A percentile compares a stretch with the other conserved stretches of the same genome.
Evolutionary conservation across 176 grass and related monocot species (phyloP).

Genomic region (Oryza punctata): DNA sequence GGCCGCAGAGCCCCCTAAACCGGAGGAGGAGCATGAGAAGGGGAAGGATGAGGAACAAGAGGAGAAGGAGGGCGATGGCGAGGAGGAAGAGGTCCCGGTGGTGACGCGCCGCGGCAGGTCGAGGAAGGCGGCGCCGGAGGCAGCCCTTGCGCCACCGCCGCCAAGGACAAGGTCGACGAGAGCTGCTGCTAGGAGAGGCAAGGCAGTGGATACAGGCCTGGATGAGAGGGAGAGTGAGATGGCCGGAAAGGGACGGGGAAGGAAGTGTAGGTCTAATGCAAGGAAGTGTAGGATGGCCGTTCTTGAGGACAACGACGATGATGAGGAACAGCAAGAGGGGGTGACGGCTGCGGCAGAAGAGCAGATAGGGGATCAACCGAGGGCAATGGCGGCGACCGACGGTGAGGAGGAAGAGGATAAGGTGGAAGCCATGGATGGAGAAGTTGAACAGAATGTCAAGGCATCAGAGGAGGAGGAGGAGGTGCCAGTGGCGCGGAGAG

Average conservation of each 20-base stretch:
- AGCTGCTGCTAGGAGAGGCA: slow-evolving; percentile 15
- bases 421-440: slow-evolving; percentile 23
- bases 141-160: neutral
- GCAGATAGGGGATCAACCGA: neutral
- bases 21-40: neutral
- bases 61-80: neutral
- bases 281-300: neutral
- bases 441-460: slow-evolving; percentile 9
- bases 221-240: neutral
- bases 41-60: slow-evolving; percentile 5
- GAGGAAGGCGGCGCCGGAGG: slow-evolving; percentile 15
- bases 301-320: slow-evolving; percentile 13
- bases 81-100: slow-evolving; percentile 24
- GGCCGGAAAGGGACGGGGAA: slow-evolving; percentile 6
- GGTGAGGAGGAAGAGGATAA: slow-evolving; percentile 19
- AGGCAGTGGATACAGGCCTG: neutral
- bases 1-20: neutral
- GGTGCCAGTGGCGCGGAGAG: slow-evolving; percentile 9
- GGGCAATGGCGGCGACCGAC: neutral
- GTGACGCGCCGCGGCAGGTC: slow-evolving; percentile 8
- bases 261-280: slow-evolving; percentile 9
- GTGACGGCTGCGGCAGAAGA: slow-evolving; percentile 28
- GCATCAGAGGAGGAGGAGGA: slow-evolving; percentile 14
- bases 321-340: slow-evolving; percentile 4
- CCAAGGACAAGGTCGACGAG: slow-evolving; percentile 30